Percentiles rank a stretch among this genome's conserved stretches.
Conservation (phyloP, 1,284 basidiomycete genomes). For the Phenoliferia sp. region DNA sequence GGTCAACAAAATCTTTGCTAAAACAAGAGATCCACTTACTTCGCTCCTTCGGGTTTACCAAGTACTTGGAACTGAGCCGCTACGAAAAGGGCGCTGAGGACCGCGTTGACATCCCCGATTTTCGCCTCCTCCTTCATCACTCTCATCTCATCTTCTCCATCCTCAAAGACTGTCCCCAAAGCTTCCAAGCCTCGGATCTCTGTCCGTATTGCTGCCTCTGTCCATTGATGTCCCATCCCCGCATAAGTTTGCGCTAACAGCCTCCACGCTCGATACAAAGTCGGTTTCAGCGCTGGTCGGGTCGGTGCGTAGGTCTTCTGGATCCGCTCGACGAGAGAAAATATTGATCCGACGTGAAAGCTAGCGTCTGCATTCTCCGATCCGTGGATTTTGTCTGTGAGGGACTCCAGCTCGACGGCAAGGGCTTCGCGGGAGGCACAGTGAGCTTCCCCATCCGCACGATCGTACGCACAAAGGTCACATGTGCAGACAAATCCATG, state of each 20-base stretch:
- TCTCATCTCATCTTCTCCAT: not conserved
- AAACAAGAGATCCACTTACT: constrained; percentile 1
- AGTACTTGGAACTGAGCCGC: not conserved
- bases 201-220: not conserved
- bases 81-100: constrained; percentile 12
- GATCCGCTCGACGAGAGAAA: constrained; percentile 1
- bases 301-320: not conserved
- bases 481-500: constrained; percentile 31
- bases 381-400: not conserved
- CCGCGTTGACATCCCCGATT: constrained; percentile 16
- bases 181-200: constrained; percentile 18
- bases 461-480: constrained; percentile 22
- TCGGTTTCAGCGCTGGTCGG: constrained; percentile 1
- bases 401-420: not conserved
- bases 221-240: not conserved
- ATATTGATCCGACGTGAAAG: not conserved
- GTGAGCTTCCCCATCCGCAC: not conserved
- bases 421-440: not conserved
- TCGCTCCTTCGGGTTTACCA: not conserved
- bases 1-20: not conserved
- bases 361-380: not conserved
- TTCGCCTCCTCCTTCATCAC: not conserved
- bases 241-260: constrained; percentile 5
- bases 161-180: constrained; percentile 14
- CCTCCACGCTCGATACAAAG: constrained; percentile 8